A percentile compares a stretch with the other conserved stretches of the same genome.
Evolutionary conservation across 2,329 filamentous ascomycete genomes (phyloP).

Genomic region (Basipetospora chlamydospora): DNA sequence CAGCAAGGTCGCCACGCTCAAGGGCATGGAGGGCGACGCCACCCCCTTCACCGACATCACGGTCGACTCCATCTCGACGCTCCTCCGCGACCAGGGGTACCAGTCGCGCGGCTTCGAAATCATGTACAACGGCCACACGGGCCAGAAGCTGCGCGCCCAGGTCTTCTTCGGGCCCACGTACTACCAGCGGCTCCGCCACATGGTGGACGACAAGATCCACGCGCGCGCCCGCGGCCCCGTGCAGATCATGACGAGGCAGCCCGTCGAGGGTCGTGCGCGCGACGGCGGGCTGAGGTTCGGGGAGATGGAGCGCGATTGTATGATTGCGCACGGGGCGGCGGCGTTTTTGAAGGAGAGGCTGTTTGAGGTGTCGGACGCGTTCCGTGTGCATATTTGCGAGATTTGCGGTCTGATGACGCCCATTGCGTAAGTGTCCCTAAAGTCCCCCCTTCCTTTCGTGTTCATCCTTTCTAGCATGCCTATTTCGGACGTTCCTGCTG

Average conservation of each 20-base stretch:
- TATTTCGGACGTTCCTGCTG: too few relatives aligned
- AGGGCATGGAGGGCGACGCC: constrained; percentile 91
- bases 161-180: constrained; percentile 97
- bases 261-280: constrained; percentile 93
- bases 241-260: constrained; percentile 93
- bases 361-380: constrained; percentile 95
- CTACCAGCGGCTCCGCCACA: constrained; percentile 95
- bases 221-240: constrained; percentile 93
- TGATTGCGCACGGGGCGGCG: constrained; percentile 98
- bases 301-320: constrained; percentile 99
- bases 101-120: constrained; percentile 95
- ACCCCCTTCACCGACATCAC: constrained; percentile 98
- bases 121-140: constrained; percentile 98
- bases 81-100: constrained; percentile 81
- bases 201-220: constrained; percentile 99
- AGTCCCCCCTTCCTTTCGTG: constrained; percentile 3
- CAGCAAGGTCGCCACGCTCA: constrained; percentile 85
- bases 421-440: constrained; percentile 73
- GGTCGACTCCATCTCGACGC: constrained; percentile 77
- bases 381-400: constrained; percentile 95
- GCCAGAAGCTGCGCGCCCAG: constrained; percentile 81
- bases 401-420: constrained; percentile 98
- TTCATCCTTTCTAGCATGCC: constrained; percentile 1
- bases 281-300: constrained; percentile 98
- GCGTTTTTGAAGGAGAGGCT: constrained; percentile 94